Conservation (phyloP, 208 protist species). For the Tritrichomonas musculus region DNA sequence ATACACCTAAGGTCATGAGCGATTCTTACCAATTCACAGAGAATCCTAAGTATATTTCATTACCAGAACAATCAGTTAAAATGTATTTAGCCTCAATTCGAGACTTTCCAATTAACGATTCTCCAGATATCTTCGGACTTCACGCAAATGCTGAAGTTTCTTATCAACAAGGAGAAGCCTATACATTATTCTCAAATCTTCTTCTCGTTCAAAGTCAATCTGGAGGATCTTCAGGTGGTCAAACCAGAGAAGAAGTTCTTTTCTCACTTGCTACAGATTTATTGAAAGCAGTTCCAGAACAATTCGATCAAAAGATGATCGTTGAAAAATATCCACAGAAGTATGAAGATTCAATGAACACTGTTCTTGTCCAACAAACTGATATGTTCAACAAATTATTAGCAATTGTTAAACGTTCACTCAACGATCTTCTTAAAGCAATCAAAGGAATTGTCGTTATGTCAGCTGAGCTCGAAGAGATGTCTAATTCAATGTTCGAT, state of each 20-base stretch:
- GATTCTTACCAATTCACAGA: conserved; percentile 59
- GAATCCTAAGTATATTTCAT: conserved; percentile 41
- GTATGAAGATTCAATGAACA: conserved; percentile 56
- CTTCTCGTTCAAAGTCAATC: conserved; percentile 9
- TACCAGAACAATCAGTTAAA: conserved; percentile 36
- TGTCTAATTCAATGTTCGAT: conserved; percentile 78
- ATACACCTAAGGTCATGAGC: conserved; percentile 71
- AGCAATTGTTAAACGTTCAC: conserved; percentile 65
- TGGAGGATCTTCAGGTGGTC: conserved; percentile 33
- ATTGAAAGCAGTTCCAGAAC: conserved; percentile 35
- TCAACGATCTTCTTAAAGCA: conserved; percentile 79
- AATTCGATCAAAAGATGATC: conserved; percentile 45
- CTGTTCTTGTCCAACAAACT: conserved; percentile 50
- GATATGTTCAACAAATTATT: conserved; percentile 53
- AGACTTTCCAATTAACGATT: conserved; percentile 43
- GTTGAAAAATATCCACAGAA: conserved; percentile 46
- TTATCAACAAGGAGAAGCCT: conserved; percentile 47
- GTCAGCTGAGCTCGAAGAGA: conserved; percentile 80
- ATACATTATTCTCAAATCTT: conserved; percentile 44
- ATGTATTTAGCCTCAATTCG: conserved; percentile 45
- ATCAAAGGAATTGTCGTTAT: conserved; percentile 94
- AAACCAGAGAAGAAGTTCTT: conserved; percentile 58
- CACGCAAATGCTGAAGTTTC: conserved; percentile 59
- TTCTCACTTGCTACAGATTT: conserved; percentile 70
- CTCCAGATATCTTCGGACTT: conserved; percentile 55